Percentiles rank a stretch among this genome's conserved stretches.
phyloP scores from a whole-genome alignment of 805 yeast genomes.

The Kurtzmaniella cleridarum region DNA sequence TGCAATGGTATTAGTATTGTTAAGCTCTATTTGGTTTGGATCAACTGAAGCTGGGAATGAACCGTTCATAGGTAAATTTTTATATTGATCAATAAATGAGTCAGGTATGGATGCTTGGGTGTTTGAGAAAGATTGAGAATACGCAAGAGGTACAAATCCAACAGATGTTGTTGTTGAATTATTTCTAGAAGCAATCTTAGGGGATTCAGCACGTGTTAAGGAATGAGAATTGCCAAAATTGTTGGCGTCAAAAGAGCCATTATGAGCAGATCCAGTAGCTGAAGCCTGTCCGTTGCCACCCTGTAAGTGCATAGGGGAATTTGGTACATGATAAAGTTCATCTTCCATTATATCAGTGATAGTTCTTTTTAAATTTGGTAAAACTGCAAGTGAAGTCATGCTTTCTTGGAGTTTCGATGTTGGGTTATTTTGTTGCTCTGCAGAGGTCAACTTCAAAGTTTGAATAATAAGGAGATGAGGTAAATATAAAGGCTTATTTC shows the following conservation, averaged over 20 bases:
- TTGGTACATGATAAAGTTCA: constrained; percentile 44
- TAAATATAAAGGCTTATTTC: background rate
- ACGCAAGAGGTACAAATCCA: constrained; percentile 6
- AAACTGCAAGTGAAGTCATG: constrained; percentile 47
- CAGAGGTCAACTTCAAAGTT: too few species aligned
- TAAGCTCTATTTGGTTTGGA: constrained; percentile 8
- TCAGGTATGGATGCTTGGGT: constrained; percentile 20
- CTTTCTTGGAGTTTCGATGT: background rate
- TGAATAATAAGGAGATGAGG: background rate
- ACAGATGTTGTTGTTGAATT: constrained; percentile 1
- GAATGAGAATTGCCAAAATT: background rate
- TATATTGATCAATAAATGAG: constrained; percentile 21
- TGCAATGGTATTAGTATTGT: constrained; percentile 5
- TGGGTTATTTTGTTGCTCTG: too few species aligned
- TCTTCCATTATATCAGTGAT: constrained; percentile 57
- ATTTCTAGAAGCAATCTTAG: constrained; percentile 4
- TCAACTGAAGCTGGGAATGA: constrained; percentile 4
- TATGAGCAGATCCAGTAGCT: background rate
- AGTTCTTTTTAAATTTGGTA: constrained; percentile 48
- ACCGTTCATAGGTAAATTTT: constrained; percentile 4
- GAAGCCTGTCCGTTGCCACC: background rate
- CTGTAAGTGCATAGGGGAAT: constrained; percentile 10
- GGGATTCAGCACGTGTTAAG: constrained; percentile 8
- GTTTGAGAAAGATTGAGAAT: constrained; percentile 6
- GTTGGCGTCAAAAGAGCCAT: constrained; percentile 2